Evolutionary conservation across 257 asterid genomes (phyloP).

Genomic region (Marsdenia floribunda): DNA sequence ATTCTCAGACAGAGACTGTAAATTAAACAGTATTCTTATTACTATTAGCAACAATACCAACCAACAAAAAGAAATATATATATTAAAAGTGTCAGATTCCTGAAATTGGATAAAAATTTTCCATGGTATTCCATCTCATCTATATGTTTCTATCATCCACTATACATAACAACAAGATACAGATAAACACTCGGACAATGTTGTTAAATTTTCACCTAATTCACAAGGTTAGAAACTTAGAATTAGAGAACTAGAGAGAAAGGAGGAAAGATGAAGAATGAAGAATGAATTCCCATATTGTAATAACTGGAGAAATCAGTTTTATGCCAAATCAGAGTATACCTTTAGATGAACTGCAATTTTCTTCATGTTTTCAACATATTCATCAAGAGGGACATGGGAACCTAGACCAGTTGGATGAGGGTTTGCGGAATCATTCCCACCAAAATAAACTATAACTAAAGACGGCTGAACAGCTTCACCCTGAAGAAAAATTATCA

Average conservation of each 20-base stretch:
- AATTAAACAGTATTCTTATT: constrained; percentile 3
- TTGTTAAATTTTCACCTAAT: too few relatives aligned
- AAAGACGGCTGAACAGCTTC: constrained; percentile 66
- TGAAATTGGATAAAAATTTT: neutral
- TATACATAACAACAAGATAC: too few relatives aligned
- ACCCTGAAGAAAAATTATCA: constrained; percentile 32
- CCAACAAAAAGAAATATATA: neutral
- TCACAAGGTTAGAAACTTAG: too few relatives aligned
- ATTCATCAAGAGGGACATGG: constrained; percentile 81
- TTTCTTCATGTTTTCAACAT: constrained; percentile 73
- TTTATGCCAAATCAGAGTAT: neutral
- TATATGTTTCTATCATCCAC: too few relatives aligned
- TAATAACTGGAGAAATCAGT: neutral
- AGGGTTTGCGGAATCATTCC: constrained; percentile 68
- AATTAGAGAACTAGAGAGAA: too few relatives aligned
- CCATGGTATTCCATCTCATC: too few relatives aligned
- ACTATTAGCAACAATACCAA: neutral
- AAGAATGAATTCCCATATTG: neutral
- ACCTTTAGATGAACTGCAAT: constrained; percentile 43
- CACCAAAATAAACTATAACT: constrained; percentile 80
- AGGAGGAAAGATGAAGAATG: too few relatives aligned
- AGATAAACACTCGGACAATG: too few relatives aligned
- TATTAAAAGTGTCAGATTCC: neutral
- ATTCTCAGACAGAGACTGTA: constrained; percentile 65
- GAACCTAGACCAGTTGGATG: constrained; percentile 69